phyloP scores from a whole-genome alignment of 2,329 filamentous ascomycete genomes.

The Cordyceps cicadae region DNA sequence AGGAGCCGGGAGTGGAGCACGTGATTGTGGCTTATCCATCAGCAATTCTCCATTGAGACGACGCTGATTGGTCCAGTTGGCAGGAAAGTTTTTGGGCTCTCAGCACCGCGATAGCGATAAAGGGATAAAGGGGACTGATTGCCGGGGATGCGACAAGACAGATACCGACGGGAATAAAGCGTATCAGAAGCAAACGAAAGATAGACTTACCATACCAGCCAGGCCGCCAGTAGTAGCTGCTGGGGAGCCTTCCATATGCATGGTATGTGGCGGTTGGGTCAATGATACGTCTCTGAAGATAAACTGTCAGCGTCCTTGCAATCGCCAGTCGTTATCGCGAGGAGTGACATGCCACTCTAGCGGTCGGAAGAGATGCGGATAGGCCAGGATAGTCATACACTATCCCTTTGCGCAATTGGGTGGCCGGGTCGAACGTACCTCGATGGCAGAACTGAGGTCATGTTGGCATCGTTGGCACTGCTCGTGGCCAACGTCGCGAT shows the following conservation, averaged over 20 bases:
- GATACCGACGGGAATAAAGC: constrained; percentile 8
- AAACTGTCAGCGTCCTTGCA: constrained; percentile 6
- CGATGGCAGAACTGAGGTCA: constrained; percentile 34
- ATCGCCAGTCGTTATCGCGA: constrained; percentile 10
- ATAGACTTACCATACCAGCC: constrained; percentile 32
- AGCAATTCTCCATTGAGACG: constrained; percentile 2
- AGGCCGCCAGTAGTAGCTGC: constrained; percentile 33
- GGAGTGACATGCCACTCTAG: constrained; percentile 11
- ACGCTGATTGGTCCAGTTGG: constrained; percentile 9
- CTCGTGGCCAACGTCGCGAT: constrained; percentile 36
- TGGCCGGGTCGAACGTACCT: constrained; percentile 30
- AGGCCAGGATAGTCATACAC: not conserved
- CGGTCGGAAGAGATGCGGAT: not conserved
- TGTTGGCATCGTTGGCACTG: constrained; percentile 25
- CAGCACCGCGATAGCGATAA: constrained; percentile 12
- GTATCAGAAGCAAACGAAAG: constrained; percentile 11
- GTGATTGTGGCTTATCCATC: constrained; percentile 20
- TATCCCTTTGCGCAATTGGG: not conserved
- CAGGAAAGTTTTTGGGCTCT: not conserved
- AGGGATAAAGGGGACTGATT: constrained; percentile 10
- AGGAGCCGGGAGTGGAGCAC: constrained; percentile 19
- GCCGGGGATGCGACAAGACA: not conserved
- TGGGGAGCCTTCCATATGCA: constrained; percentile 22
- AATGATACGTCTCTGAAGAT: constrained; percentile 10
- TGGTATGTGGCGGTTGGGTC: constrained; percentile 12